Evolutionary conservation across 768 basidiomycete genomes (phyloP).

Genomic region (Rhodotorula diobovata): DNA sequence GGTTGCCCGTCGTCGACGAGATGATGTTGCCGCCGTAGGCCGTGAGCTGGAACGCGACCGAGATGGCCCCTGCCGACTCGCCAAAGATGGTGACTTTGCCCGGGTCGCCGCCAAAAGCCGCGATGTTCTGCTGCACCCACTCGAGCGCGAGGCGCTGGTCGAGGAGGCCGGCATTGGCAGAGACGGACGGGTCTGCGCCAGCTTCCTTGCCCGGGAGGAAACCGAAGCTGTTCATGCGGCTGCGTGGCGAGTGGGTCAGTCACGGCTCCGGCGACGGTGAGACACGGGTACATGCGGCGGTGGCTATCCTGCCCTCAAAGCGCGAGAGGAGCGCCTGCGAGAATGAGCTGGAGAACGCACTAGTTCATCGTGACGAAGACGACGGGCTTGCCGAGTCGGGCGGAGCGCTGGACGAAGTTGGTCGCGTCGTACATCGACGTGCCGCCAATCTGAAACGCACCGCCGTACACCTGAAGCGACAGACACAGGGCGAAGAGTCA

Average conservation of each 20-base stretch:
- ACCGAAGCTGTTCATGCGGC: conserved; percentile 54
- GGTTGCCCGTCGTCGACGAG: neutral
- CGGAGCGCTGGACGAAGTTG: conserved; percentile 47
- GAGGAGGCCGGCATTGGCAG: conserved; percentile 19
- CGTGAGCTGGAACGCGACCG: neutral
- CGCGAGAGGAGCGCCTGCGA: neutral
- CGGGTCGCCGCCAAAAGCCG: conserved; percentile 8
- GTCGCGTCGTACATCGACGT: conserved; percentile 18
- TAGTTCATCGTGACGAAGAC: conserved; percentile 57
- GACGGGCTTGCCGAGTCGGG: conserved; percentile 27
- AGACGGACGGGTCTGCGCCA: conserved; percentile 6
- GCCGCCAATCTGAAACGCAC: conserved; percentile 19
- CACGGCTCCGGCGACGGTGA: too few relatives aligned
- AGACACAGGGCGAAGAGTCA: too few relatives aligned
- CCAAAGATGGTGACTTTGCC: conserved; percentile 4
- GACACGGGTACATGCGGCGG: too few relatives aligned
- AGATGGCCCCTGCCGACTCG: neutral
- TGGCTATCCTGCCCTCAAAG: too few relatives aligned
- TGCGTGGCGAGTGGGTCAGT: conserved; percentile 51
- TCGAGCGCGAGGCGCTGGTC: conserved; percentile 52
- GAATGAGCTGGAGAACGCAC: conserved; percentile 16
- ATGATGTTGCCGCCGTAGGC: conserved; percentile 2
- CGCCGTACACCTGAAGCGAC: conserved; percentile 42
- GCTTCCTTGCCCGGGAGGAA: conserved; percentile 54
- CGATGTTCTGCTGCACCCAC: conserved; percentile 55